Conservation (phyloP, 2,329 filamentous ascomycete genomes). For the Fusarium abutilonis region DNA sequence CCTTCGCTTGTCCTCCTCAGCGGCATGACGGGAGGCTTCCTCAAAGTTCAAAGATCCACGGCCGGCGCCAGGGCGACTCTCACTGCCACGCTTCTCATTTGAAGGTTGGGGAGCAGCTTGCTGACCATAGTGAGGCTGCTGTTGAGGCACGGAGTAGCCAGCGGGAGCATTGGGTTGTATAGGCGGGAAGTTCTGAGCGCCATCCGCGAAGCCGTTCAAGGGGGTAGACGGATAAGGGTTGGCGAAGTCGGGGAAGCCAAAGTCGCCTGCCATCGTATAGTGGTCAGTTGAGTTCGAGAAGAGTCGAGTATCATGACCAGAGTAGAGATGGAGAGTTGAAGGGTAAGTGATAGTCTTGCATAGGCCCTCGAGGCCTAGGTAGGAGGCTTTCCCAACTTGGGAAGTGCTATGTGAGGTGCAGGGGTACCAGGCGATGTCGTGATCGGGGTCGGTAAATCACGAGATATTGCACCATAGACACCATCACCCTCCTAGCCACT, state of each 20-base stretch:
- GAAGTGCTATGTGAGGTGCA: constrained; percentile 40
- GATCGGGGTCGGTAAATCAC: constrained; percentile 58
- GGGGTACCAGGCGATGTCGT: constrained; percentile 43
- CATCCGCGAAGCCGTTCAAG: constrained; percentile 54
- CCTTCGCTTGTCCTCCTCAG: constrained; percentile 89
- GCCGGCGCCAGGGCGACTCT: constrained; percentile 52
- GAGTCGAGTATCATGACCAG: constrained; percentile 40
- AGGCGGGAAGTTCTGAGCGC: constrained; percentile 56
- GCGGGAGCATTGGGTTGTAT: constrained; percentile 63
- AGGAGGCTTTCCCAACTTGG: constrained; percentile 43
- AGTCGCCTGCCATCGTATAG: constrained; percentile 64
- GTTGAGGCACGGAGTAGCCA: constrained; percentile 56
- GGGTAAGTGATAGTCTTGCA: constrained; percentile 37
- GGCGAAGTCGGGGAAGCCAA: constrained; percentile 65
- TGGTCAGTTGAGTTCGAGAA: constrained; percentile 43
- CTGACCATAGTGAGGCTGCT: constrained; percentile 47
- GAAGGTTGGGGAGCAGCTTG: constrained; percentile 44
- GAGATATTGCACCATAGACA: constrained; percentile 69
- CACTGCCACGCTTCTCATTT: constrained; percentile 60
- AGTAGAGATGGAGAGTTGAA: constrained; percentile 33
- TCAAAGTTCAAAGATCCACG: constrained; percentile 67
- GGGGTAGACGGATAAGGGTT: constrained; percentile 62
- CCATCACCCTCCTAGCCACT: constrained; percentile 54
- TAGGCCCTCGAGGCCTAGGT: constrained; percentile 30
- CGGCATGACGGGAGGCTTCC: constrained; percentile 75